Conservation (phyloP, 1,139 yeast species). For the Candida anutae region DNA sequence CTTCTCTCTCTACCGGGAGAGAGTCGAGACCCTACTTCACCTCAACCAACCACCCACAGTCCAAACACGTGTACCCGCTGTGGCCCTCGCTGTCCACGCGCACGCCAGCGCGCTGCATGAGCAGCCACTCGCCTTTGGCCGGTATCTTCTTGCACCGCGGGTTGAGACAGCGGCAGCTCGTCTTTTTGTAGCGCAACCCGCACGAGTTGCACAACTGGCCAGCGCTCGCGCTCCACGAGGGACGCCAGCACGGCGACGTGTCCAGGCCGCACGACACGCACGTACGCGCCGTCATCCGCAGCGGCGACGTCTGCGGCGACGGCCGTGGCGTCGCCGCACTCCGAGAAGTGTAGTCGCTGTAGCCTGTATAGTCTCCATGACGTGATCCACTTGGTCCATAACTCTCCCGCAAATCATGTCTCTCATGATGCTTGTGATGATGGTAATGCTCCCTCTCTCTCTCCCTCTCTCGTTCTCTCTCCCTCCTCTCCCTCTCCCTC, state of each 20-base stretch:
- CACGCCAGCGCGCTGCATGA: slow-evolving; percentile 70
- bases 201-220: slow-evolving; percentile 96
- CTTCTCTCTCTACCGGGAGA: no score
- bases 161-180: slow-evolving; percentile 83
- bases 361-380: background rate
- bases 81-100: slow-evolving; percentile 33
- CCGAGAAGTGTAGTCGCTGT: background rate
- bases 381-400: no score
- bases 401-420: no score
- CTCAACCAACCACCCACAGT: slow-evolving; percentile 51
- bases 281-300: slow-evolving; percentile 37
- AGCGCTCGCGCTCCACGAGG: slow-evolving; percentile 82
- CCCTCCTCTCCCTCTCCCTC: no score
- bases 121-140: slow-evolving; percentile 90
- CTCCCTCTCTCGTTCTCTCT: no score
- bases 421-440: slow-evolving; percentile 4
- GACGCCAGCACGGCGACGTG: slow-evolving; percentile 98
- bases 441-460: no score
- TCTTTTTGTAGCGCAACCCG: slow-evolving; percentile 89
- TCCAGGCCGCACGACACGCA: slow-evolving; percentile 90
- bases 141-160: slow-evolving; percentile 77
- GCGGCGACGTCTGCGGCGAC: slow-evolving; percentile 37
- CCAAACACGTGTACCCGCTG: slow-evolving; percentile 54
- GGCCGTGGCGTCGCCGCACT: slow-evolving; percentile 3
- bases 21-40: slow-evolving; percentile 20